These are phyloP conservation scores for Curvularia eragrostidis DNA, from an alignment of 2,329 filamentous ascomycete genomes.

Conservation along the genomic window DNA sequence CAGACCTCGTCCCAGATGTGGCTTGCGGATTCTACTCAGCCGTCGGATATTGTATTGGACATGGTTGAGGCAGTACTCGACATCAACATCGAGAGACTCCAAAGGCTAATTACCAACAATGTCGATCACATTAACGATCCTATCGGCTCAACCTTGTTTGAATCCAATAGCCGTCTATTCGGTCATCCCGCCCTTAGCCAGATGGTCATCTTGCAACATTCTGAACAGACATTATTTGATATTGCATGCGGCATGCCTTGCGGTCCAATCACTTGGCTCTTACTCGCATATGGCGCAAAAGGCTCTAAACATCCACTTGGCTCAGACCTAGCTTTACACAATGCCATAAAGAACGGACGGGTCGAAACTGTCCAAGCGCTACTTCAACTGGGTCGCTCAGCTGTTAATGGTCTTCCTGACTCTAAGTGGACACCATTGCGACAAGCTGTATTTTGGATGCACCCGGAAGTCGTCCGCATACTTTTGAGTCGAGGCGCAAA, in stretches of 20 bases:
- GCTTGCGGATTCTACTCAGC: conserved; percentile 18
- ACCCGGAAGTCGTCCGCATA: conserved; percentile 38
- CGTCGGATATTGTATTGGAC: conserved; percentile 29
- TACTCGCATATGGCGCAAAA: conserved; percentile 38
- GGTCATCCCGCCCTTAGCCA: conserved; percentile 34
- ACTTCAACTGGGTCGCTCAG: conserved; percentile 29
- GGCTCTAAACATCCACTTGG: conserved; percentile 42
- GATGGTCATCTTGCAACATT: conserved; percentile 42
- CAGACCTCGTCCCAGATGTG: conserved; percentile 22
- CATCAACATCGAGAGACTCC: conserved; percentile 33
- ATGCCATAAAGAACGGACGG: conserved; percentile 46
- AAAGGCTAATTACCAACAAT: conserved; percentile 34
- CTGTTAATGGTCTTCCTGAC: conserved; percentile 37
- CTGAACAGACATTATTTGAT: conserved; percentile 42
- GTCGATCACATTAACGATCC: conserved; percentile 38
- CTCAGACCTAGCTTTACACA: conserved; percentile 43
- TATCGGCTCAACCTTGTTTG: conserved; percentile 40
- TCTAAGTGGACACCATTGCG: conserved; percentile 39
- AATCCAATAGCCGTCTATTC: conserved; percentile 30
- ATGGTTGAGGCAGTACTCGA: conserved; percentile 41
- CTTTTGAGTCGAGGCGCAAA: conserved; percentile 40
- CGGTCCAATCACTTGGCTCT: conserved; percentile 34
- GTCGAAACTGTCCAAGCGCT: conserved; percentile 39
- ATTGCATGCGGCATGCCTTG: conserved; percentile 43
- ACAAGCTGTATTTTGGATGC: conserved; percentile 44